phyloP scores from a whole-genome alignment of 2,329 filamentous ascomycete genomes.

The Claviceps arundinis region DNA sequence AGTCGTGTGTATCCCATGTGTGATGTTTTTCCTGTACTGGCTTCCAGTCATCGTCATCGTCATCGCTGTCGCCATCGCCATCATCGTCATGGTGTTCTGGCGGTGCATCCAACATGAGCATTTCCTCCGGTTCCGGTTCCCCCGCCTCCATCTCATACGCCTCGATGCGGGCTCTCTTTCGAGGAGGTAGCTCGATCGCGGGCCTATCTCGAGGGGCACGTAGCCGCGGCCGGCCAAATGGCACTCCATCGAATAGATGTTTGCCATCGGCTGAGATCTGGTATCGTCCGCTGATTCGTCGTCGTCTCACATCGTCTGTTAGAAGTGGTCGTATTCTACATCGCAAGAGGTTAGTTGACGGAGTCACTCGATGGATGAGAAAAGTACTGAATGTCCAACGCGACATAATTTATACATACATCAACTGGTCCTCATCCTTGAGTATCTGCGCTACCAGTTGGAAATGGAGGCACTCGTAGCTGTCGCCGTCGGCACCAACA shows the following conservation, averaged over 20 bases:
- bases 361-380: no score
- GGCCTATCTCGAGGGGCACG: constrained; percentile 48
- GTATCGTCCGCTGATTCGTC: constrained; percentile 61
- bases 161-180: constrained; percentile 49
- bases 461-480: constrained; percentile 82
- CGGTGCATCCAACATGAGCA: constrained; percentile 21
- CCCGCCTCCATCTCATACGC: constrained; percentile 21
- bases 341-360: background rate
- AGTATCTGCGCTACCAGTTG: constrained; percentile 56
- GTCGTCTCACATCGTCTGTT: constrained; percentile 57
- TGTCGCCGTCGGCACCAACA: constrained; percentile 34
- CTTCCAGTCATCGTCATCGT: constrained; percentile 4
- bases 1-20: background rate
- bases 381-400: background rate
- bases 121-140: constrained; percentile 9
- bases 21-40: constrained; percentile 3
- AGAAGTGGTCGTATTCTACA: constrained; percentile 64
- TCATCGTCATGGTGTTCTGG: constrained; percentile 20
- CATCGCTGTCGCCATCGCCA: constrained; percentile 16
- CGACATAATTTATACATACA: constrained; percentile 38
- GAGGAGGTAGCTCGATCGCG: constrained; percentile 55
- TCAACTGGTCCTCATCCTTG: constrained; percentile 71
- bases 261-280: constrained; percentile 70
- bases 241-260: constrained; percentile 73
- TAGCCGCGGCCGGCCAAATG: constrained; percentile 65